Evolutionary conservation across 768 basidiomycete species (phyloP).

Genomic region (Epithele typhae): DNA sequence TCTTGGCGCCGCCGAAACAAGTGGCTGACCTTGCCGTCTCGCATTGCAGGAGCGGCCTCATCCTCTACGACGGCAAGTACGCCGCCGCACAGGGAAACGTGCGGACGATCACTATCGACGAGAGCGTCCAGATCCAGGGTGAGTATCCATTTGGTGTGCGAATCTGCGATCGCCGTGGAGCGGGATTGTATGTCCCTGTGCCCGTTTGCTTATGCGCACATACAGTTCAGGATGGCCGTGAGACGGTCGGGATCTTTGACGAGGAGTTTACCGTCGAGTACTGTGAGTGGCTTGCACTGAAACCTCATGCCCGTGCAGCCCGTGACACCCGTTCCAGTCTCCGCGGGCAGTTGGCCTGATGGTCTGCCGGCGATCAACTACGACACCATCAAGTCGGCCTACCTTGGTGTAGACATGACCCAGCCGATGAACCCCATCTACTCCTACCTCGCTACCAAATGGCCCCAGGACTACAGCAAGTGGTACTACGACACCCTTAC

Average conservation of each 20-base stretch:
- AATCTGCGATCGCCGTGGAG: too few relatives aligned
- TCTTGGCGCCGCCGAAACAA: neutral
- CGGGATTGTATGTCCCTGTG: too few relatives aligned
- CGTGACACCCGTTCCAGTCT: neutral
- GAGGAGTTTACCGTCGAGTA: slow-evolving; percentile 9
- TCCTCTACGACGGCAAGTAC: neutral
- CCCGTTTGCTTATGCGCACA: too few relatives aligned
- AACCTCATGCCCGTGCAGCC: too few relatives aligned
- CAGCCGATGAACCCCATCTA: slow-evolving; percentile 6
- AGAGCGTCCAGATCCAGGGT: neutral
- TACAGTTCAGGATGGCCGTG: slow-evolving; percentile 1
- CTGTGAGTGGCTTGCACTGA: slow-evolving; percentile 9
- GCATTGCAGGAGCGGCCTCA: slow-evolving; percentile 4
- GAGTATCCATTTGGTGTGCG: neutral
- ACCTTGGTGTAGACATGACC: slow-evolving; percentile 10
- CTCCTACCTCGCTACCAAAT: slow-evolving; percentile 9
- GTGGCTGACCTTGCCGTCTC: neutral
- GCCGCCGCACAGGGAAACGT: neutral
- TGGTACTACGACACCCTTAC: slow-evolving; percentile 13
- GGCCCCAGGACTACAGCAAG: slow-evolving; percentile 3
- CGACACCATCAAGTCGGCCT: neutral
- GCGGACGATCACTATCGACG: slow-evolving; percentile 1
- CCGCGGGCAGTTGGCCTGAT: slow-evolving; percentile 4
- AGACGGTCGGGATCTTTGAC: slow-evolving; percentile 3
- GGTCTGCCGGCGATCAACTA: neutral